These are phyloP conservation scores for Brachypodium distachyon DNA, from an alignment of 202 grass and related monocot genomes.

Conservation along the genomic window DNA sequence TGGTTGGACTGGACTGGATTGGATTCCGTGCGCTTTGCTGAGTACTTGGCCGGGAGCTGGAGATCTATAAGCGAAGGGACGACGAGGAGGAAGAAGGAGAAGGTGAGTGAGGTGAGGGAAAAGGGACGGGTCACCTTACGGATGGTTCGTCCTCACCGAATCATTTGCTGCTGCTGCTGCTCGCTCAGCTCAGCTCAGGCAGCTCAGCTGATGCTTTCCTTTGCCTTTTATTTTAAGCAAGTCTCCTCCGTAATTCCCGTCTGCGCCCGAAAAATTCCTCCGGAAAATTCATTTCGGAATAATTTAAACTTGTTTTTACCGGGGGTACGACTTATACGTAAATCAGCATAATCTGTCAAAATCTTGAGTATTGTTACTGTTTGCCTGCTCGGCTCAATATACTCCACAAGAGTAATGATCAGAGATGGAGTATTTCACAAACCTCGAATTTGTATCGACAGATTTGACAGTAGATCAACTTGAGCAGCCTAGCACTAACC, in stretches of 20 bases:
- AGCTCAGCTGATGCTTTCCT: background rate
- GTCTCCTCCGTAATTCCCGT: background rate
- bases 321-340: no score
- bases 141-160: conserved; percentile 72
- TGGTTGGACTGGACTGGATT: background rate
- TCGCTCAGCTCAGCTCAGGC: background rate
- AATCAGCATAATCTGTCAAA: no score
- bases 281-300: background rate
- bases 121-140: conserved; percentile 70
- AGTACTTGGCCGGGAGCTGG: background rate
- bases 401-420: no score
- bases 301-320: background rate
- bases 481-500: background rate
- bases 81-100: background rate
- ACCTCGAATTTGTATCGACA: no score
- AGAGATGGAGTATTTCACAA: no score
- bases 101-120: conserved; percentile 46
- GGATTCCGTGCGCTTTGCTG: background rate
- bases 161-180: conserved; percentile 28
- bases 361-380: no score
- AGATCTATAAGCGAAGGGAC: conserved; percentile 36
- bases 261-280: background rate
- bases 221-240: background rate
- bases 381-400: no score
- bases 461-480: no score